A percentile compares a stretch with the other conserved stretches of the same genome.
These are phyloP conservation scores for Nelumbo lutea DNA, from an alignment of 164 flowering plant genomes.

Conservation along the genomic window DNA sequence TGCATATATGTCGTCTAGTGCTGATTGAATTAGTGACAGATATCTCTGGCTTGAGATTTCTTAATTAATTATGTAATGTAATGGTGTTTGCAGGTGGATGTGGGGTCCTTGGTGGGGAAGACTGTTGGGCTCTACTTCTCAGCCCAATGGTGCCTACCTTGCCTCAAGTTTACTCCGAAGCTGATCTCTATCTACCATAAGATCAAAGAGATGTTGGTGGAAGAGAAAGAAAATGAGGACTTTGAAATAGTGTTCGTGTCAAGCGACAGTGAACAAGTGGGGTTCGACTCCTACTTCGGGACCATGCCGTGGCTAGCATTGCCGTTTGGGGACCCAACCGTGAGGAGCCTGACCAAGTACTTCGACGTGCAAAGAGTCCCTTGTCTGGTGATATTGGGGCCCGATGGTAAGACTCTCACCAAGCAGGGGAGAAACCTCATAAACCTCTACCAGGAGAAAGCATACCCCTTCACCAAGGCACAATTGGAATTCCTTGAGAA, in stretches of 20 bases:
- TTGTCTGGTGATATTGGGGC: conserved; percentile 59
- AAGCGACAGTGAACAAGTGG: conserved; percentile 40
- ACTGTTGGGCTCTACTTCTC: conserved; percentile 76
- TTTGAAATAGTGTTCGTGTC: conserved; percentile 69
- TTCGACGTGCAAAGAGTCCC: conserved; percentile 67
- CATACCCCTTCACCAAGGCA: conserved; percentile 67
- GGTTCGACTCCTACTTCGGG: conserved; percentile 38
- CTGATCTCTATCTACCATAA: conserved; percentile 50
- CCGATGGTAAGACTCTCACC: conserved; percentile 75
- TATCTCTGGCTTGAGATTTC: conserved; percentile 5
- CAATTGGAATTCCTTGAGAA: conserved; percentile 41
- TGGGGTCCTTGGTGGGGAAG: conserved; percentile 54
- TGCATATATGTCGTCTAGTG: neutral
- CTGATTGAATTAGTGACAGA: neutral
- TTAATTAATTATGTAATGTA: conserved; percentile 2
- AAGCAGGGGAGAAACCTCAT: conserved; percentile 58
- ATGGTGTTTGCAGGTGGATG: conserved; percentile 28
- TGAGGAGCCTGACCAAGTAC: conserved; percentile 41
- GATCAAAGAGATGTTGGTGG: conserved; percentile 25
- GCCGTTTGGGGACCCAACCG: conserved; percentile 51
- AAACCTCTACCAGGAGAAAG: conserved; percentile 61
- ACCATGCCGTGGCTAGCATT: conserved; percentile 82
- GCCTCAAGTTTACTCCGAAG: conserved; percentile 56
- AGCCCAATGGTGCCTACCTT: conserved; percentile 69
- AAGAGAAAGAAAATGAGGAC: conserved; percentile 21